Evolutionary conservation across 75 land plant genomes (phyloP).

Genomic region (Cunninghamia lanceolata): DNA sequence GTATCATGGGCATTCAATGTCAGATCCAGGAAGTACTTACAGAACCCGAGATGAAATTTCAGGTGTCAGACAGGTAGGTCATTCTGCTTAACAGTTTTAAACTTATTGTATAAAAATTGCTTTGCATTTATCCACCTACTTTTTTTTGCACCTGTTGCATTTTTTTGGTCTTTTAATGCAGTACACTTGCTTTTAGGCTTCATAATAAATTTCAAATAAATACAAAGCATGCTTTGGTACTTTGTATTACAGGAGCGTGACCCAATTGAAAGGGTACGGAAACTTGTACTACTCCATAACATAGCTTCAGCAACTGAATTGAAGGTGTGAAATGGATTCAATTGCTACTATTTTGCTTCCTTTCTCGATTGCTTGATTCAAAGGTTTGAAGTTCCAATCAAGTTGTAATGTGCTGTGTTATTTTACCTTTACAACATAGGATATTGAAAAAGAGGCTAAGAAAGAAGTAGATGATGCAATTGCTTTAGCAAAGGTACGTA

Average conservation of each 20-base stretch:
- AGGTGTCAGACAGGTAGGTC: constrained; percentile 86
- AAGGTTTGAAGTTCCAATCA: not conserved
- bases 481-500: constrained; percentile 81
- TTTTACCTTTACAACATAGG: constrained; percentile 41
- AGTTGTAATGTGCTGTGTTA: constrained; percentile 2
- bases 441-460: constrained; percentile 83
- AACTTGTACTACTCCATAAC: constrained; percentile 68
- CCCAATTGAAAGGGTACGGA: constrained; percentile 94
- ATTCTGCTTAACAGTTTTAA: not conserved
- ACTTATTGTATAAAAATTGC: not conserved
- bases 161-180: not conserved
- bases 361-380: not conserved
- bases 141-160: not conserved
- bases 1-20: constrained; percentile 99
- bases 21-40: constrained; percentile 99
- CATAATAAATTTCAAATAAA: not conserved
- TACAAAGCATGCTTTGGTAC: not conserved
- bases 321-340: constrained; percentile 52
- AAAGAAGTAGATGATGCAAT: constrained; percentile 96
- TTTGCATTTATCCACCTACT: not conserved
- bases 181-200: not conserved
- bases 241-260: constrained; percentile 78
- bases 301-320: constrained; percentile 78
- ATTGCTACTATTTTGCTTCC: not conserved
- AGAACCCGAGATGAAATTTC: constrained; percentile 96